Evolutionary conservation across 306 rosid species (phyloP).

Genomic region (Vigna trinervia): DNA sequence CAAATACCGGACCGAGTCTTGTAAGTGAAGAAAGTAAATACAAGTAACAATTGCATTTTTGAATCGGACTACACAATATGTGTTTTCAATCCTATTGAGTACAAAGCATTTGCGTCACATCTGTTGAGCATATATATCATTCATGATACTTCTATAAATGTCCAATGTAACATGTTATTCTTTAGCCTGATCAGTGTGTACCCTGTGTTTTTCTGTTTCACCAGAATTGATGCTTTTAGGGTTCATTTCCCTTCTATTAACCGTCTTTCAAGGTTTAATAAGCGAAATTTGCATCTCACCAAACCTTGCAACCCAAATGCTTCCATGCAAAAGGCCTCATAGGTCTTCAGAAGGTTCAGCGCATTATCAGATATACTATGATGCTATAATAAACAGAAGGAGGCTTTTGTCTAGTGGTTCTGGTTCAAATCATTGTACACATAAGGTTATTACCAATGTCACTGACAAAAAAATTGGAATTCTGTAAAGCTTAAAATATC

Average conservation of each 20-base stretch:
- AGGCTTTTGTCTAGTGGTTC: slow-evolving; percentile 58
- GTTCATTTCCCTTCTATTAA: slow-evolving; percentile 86
- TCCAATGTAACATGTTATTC: slow-evolving; percentile 14
- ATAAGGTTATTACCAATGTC: slow-evolving; percentile 39
- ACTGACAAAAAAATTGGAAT: slow-evolving; percentile 11
- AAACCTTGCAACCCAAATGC: slow-evolving; percentile 63
- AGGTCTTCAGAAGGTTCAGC: slow-evolving; percentile 39
- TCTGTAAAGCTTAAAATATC: not conserved
- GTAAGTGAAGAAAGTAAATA: not conserved
- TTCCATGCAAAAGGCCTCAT: slow-evolving; percentile 77
- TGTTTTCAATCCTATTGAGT: not conserved
- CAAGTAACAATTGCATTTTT: slow-evolving; percentile 5
- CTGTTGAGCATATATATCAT: not conserved
- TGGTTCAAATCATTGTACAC: slow-evolving; percentile 50
- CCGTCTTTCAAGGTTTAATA: slow-evolving; percentile 70
- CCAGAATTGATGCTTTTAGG: slow-evolving; percentile 96
- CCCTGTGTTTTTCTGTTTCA: slow-evolving; percentile 20
- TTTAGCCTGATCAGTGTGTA: slow-evolving; percentile 41
- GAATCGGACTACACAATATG: not conserved
- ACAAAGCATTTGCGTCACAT: not conserved
- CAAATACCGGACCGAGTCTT: not conserved
- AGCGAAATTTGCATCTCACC: slow-evolving; percentile 70
- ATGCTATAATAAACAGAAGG: slow-evolving; percentile 50
- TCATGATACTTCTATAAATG: not conserved
- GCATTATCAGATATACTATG: slow-evolving; percentile 49